Base-by-base conservation (phyloP, 768 basidiomycete species). In the Cyclocybe aegerita region DNA sequence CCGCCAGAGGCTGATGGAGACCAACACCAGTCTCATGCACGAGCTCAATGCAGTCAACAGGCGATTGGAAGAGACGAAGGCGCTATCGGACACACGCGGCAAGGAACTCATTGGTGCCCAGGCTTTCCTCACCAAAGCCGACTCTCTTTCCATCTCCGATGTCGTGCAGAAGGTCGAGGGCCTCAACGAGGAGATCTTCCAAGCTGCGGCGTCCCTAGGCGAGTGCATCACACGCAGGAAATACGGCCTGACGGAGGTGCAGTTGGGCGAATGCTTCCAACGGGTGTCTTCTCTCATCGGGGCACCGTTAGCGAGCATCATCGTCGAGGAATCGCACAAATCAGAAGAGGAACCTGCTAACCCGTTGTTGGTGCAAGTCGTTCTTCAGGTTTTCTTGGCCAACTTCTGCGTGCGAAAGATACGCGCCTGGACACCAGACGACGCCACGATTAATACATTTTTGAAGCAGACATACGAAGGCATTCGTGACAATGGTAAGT, bases 31-130 rank as follows among this genome's bases (percentile, higher is more conserved):
- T 2, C 34, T 49, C 16, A 44, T 43, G 41, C 55, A 50, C 39
- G 55, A 61, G 33, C 57, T 51, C 17, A 15, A 38, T 4, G 49
- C 42, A 31, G 36, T 58, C 12, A 38, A 49, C 34, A 43, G 23
- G 4, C 51, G 54, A 38, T 50, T 61, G 11, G 52, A 56, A 7
- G 41, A 58, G 36, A 38, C 49, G 2, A 56, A 56, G 29, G 44
- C 37, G 12, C 53, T 60, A 31, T 52, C 74, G 0, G 63, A 68
- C 14, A 63, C 67, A n/a, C 65, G 73, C 6, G 72, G 71, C 3
- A 64, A 65, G 34, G 76, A 81, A 57, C 68, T 76, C 16, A 72
- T 70, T 34, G 73, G 70, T 11, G 74, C 72, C 8, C 76, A 78
- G 58, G 67, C 62, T 42, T 79, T 71, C 65, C 65, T 78, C 44